Evolutionary conservation across 768 basidiomycete genomes (phyloP), one percentile per base, ranked within the genome.

Genomic region (Leccinum fibrillosum): DNA sequence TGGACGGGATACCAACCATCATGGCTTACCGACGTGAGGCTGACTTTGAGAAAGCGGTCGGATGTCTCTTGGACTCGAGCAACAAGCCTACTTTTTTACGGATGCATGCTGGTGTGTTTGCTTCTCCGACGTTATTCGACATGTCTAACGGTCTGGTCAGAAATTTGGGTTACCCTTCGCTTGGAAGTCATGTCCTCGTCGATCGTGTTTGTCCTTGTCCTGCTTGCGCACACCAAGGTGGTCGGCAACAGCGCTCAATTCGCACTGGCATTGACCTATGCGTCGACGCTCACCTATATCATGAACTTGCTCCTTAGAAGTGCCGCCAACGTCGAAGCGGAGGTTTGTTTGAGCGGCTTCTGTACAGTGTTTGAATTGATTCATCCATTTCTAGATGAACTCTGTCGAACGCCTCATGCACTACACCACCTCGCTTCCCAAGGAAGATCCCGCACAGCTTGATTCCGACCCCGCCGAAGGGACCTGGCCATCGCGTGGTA

Each of bases 1-100:
- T 84, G 5, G 75, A 75, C 21, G 82, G 82, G 4, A 74, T 74
- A 25, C 68, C 70, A 3, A 80, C 79, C 11, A 78, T 82, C 47
- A 74, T 82, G 51, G 81, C 81, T 4, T 83, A 80, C 58, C 74
- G 75, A 54, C 71, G 70, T 19, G 66, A 65, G 52, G 8, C 57
- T 17, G 70, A 72, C 55, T 72, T 69, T 37, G 66, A 52, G 37
- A 64, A 60, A 28, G 57, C 61, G 8, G 65, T 70, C 6, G 63
- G 62, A 23, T 37, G 49, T 3, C 62, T 72, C 42, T 58, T 69
- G 10, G 64, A 70, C 17, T 58, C 59, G 21, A 70, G 65, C 51
- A 70, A 72, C 62, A 72, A 62, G 49, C 69, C 69, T 12, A 59
- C 61, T 3, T 70, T 72, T 67, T 37, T 69, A 53, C 65, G 67